Evolutionary conservation across 108 stramenopile genomes (phyloP).

Genomic region (Mediolabrus comicus): DNA sequence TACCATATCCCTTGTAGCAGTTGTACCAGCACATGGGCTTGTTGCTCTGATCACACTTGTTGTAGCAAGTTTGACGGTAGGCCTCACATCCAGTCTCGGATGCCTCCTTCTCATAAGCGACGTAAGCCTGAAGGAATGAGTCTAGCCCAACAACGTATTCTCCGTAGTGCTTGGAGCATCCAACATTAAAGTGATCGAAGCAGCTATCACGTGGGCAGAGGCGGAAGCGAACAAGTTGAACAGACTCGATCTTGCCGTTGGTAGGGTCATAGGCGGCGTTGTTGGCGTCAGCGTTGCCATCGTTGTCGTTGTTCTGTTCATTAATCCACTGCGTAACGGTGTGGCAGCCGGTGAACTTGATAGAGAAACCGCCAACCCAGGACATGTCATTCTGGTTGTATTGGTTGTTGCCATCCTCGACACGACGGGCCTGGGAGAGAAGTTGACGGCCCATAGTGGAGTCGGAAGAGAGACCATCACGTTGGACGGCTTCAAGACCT

Average conservation of each 20-base stretch:
- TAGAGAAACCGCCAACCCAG: constrained; percentile 62
- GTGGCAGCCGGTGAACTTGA: constrained; percentile 87
- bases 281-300: constrained; percentile 46
- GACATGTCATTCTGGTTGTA: constrained; percentile 27
- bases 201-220: constrained; percentile 75
- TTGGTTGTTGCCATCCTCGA: constrained; percentile 22
- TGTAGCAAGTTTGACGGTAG: constrained; percentile 47
- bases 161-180: constrained; percentile 70
- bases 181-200: constrained; percentile 38
- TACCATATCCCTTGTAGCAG: constrained; percentile 40
- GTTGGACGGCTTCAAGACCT: constrained; percentile 31
- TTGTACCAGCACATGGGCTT: constrained; percentile 44
- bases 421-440: constrained; percentile 53
- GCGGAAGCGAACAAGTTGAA: constrained; percentile 82
- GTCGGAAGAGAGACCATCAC: constrained; percentile 51
- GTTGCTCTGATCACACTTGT: constrained; percentile 40
- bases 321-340: constrained; percentile 72
- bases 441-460: constrained; percentile 56
- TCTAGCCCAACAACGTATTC: constrained; percentile 86
- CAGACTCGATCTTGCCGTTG: constrained; percentile 65
- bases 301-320: constrained; percentile 16
- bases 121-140: constrained; percentile 59
- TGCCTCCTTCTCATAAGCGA: constrained; percentile 48
- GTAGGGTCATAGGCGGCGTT: constrained; percentile 40
- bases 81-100: constrained; percentile 44